phyloP scores from a whole-genome alignment of 1,139 yeast species.

The Taiozyma onychis region DNA sequence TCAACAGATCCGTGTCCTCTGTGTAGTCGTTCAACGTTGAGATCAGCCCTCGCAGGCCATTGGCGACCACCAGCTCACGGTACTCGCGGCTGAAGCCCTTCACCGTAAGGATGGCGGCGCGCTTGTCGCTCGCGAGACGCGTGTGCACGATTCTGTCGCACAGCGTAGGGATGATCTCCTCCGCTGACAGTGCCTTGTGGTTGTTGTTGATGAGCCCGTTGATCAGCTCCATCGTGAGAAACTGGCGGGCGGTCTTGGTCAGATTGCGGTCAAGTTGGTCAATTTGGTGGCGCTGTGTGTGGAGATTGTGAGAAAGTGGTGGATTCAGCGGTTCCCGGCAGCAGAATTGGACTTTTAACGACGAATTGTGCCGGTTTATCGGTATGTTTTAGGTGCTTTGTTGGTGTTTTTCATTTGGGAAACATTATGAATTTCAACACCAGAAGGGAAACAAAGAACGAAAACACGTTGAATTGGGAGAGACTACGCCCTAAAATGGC shows the following conservation, averaged over 20 bases:
- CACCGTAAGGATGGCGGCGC: slow-evolving; percentile 87
- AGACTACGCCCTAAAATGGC: not conserved
- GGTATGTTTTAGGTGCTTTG: not conserved
- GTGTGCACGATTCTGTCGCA: slow-evolving; percentile 87
- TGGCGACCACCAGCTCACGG: slow-evolving; percentile 85
- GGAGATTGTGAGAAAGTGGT: too few species aligned
- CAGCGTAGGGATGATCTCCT: slow-evolving; percentile 82
- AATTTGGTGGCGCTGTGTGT: not conserved
- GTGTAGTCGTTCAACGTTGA: slow-evolving; percentile 60
- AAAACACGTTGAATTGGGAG: not conserved
- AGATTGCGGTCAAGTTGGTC: not conserved
- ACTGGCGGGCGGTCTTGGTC: not conserved
- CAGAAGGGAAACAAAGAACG: not conserved
- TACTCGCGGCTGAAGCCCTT: slow-evolving; percentile 88
- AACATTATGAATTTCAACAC: not conserved
- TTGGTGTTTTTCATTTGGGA: not conserved
- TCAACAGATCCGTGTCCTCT: slow-evolving; percentile 66
- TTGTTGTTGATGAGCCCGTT: slow-evolving; percentile 42
- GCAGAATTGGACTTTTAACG: not conserved
- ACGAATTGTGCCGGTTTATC: not conserved
- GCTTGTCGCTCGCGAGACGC: slow-evolving; percentile 72
- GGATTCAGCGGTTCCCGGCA: not conserved
- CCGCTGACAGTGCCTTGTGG: slow-evolving; percentile 55
- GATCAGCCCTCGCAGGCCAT: slow-evolving; percentile 75
- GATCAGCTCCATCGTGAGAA: slow-evolving; percentile 36